Percentiles rank a stretch among this genome's conserved stretches.
These are phyloP conservation scores for Eucalyptus polyanthemos DNA, from an alignment of 345 rosid genomes.

Conservation along the genomic window DNA sequence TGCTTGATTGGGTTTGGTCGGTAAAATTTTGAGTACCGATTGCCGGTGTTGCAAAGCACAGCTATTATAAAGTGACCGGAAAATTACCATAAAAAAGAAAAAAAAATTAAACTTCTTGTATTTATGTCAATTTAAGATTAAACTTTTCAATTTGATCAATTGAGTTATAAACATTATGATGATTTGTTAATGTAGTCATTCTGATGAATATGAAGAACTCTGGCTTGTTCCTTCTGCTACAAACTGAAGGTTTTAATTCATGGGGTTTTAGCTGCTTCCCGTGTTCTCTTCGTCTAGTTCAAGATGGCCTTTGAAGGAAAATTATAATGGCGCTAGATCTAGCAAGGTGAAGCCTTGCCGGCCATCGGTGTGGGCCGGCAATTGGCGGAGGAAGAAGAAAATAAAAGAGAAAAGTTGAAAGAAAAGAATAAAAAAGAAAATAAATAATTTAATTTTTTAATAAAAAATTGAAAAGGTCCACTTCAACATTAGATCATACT, in stretches of 20 bases:
- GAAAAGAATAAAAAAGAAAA: not conserved
- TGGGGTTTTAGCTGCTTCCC: not conserved
- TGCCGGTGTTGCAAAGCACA: not conserved
- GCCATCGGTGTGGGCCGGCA: not conserved
- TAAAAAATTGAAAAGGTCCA: too few relatives aligned
- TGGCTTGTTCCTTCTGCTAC: not conserved
- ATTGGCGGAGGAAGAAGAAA: too few relatives aligned
- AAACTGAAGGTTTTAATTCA: not conserved
- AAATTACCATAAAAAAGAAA: not conserved
- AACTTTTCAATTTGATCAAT: too few relatives aligned
- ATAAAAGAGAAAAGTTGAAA: not conserved
- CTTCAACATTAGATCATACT: fast-evolving
- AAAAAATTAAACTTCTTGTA: too few relatives aligned
- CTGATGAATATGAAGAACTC: not conserved
- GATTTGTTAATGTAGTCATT: too few relatives aligned
- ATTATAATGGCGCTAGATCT: not conserved
- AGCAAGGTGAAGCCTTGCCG: fast-evolving
- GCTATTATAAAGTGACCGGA: not conserved
- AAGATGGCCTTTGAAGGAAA: not conserved
- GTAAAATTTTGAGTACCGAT: not conserved
- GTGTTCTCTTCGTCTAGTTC: not conserved
- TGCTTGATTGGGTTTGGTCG: not conserved
- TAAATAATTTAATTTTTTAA: too few relatives aligned
- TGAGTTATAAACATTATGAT: not conserved
- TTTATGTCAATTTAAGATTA: too few relatives aligned